A percentile compares a stretch with the other conserved stretches of the same genome.
Evolutionary conservation across 306 rosid species (phyloP).

Genomic region (Vigna hirtella): DNA sequence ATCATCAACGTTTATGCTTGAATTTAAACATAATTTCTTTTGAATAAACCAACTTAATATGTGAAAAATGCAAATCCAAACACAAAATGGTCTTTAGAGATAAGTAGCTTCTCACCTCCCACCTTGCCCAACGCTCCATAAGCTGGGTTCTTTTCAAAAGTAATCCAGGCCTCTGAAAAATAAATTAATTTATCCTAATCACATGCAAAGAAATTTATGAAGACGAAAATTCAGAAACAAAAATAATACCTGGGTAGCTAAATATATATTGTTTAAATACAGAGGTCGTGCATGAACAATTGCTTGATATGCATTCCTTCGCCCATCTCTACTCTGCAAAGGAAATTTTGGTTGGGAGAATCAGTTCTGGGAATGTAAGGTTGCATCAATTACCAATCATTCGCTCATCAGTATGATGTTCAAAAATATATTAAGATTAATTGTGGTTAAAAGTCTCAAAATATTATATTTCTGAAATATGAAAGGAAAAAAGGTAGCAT

Average conservation of each 20-base stretch:
- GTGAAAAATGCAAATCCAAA: slow-evolving; percentile 17
- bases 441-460: slow-evolving; percentile 10
- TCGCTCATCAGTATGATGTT: slow-evolving; percentile 25
- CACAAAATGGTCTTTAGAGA: slow-evolving; percentile 21
- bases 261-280: slow-evolving; percentile 84
- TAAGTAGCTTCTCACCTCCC: slow-evolving; percentile 80
- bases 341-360: slow-evolving; percentile 33
- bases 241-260: slow-evolving; percentile 86
- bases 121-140: slow-evolving; percentile 99
- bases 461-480: slow-evolving; percentile 14
- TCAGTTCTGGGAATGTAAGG: slow-evolving; percentile 33
- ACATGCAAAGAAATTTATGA: neutral
- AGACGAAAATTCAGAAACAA: slow-evolving; percentile 25
- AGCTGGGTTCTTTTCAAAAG: slow-evolving; percentile 93
- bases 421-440: slow-evolving; percentile 16
- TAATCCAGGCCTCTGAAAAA: slow-evolving; percentile 89
- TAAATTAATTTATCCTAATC: slow-evolving; percentile 24
- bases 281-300: slow-evolving; percentile 92
- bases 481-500: slow-evolving; percentile 24
- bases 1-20: neutral
- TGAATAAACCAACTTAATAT: neutral
- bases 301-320: slow-evolving; percentile 93
- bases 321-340: slow-evolving; percentile 78
- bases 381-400: slow-evolving; percentile 22
- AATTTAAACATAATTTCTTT: neutral